A percentile compares a stretch with the other conserved stretches of the same genome.
phyloP scores from a whole-genome alignment of 1,284 basidiomycete species.

The Golubevia sp. region DNA sequence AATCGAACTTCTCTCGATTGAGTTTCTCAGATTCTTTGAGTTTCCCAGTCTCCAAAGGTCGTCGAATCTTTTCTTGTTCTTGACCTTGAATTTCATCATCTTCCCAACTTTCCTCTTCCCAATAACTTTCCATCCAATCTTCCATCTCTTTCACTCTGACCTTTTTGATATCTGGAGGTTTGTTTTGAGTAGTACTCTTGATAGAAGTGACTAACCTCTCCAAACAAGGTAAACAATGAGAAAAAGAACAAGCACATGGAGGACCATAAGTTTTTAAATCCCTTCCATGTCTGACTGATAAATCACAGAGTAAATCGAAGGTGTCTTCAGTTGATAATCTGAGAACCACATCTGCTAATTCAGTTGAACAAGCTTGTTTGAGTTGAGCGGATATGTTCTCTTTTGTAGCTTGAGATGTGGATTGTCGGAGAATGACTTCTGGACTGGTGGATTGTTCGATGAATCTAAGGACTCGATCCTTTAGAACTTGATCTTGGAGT shows the following conservation, averaged over 20 bases:
- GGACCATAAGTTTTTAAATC: conserved; percentile 19
- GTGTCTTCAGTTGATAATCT: conserved; percentile 19
- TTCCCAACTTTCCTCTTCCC: background rate
- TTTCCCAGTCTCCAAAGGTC: too few species aligned
- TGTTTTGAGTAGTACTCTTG: conserved; percentile 7
- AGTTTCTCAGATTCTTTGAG: too few species aligned
- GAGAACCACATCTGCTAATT: conserved; percentile 17
- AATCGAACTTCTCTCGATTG: too few species aligned
- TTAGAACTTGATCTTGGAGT: conserved; percentile 15
- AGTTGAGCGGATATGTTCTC: conserved; percentile 15
- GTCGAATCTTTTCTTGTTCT: conserved; percentile 6
- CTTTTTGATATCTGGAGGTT: conserved; percentile 4
- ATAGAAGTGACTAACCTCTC: conserved; percentile 13
- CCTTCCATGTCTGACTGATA: conserved; percentile 15
- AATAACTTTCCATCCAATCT: conserved; percentile 1
- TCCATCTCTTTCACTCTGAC: conserved; percentile 1
- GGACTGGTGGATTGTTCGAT: conserved; percentile 14
- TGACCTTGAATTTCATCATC: background rate
- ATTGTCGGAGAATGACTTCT: background rate
- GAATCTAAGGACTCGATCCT: conserved; percentile 16
- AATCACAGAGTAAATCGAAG: conserved; percentile 26
- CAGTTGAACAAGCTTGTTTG: conserved; percentile 12
- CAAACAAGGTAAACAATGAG: conserved; percentile 17
- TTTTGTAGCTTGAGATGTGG: background rate
- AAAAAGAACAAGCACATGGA: conserved; percentile 25